Percentiles rank a stretch among this genome's conserved stretches.
These are phyloP conservation scores for Platanus orientalis DNA, from an alignment of 164 flowering plant species.

Conservation along the genomic window DNA sequence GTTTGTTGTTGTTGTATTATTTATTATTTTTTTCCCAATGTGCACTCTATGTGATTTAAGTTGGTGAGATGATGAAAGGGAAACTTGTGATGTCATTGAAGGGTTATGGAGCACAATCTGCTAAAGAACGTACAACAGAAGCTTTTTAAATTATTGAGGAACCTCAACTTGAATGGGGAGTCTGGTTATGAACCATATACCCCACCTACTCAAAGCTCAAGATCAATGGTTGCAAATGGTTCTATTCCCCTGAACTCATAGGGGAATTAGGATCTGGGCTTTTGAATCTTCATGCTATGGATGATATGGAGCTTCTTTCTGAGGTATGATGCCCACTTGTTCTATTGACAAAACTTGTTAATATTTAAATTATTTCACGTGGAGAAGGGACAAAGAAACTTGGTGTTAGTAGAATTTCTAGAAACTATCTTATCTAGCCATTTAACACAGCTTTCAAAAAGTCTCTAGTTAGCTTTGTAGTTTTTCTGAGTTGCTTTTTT, in stretches of 20 bases:
- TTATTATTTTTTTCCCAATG: not conserved
- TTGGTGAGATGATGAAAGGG: not conserved
- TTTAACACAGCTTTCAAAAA: too few species aligned
- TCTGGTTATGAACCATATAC: constrained; percentile 81
- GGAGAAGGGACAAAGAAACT: too few species aligned
- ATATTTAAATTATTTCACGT: too few species aligned
- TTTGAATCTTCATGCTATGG: constrained; percentile 97
- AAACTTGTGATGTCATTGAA: constrained; percentile 8
- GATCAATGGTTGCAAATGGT: constrained; percentile 58
- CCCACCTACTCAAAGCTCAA: constrained; percentile 64
- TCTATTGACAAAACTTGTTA: too few species aligned
- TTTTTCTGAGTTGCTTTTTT: too few species aligned
- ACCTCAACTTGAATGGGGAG: too few species aligned
- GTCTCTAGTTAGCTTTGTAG: too few species aligned
- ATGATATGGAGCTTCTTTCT: constrained; percentile 93
- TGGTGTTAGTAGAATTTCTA: too few species aligned
- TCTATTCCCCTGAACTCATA: constrained; percentile 71
- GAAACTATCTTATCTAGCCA: too few species aligned
- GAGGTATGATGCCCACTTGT: constrained; percentile 51
- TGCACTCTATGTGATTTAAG: not conserved
- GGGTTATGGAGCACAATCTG: too few species aligned
- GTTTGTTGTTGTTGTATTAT: too few species aligned
- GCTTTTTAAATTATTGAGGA: constrained; percentile 82
- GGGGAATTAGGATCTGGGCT: constrained; percentile 99
- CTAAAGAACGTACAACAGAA: constrained; percentile 97